Conservation (phyloP, 2,329 filamentous ascomycete genomes). For the Nannizziopsis barbatae region DNA sequence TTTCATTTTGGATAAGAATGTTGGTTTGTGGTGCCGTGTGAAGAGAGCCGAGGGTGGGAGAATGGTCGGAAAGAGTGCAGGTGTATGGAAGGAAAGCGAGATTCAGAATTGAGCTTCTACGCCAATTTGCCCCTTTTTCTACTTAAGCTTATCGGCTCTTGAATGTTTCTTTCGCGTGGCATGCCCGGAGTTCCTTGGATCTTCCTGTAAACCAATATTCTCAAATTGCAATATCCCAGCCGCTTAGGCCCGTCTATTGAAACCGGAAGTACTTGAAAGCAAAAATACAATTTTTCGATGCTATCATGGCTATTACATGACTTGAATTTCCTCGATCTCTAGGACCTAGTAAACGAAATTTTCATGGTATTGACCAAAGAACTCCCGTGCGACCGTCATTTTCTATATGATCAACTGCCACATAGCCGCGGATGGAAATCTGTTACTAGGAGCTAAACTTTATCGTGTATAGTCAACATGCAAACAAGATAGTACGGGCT, state of each 20-base stretch:
- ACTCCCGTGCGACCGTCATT: too few species aligned
- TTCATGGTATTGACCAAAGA: too few species aligned
- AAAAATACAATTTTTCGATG: too few species aligned
- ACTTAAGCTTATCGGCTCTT: neutral
- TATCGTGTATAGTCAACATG: neutral
- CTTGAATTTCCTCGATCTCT: neutral
- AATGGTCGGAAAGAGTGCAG: conserved; percentile 43
- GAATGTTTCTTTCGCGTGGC: neutral
- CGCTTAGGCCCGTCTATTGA: too few species aligned
- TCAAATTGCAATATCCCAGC: neutral
- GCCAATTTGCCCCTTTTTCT: neutral
- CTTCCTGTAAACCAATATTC: neutral
- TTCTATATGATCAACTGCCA: too few species aligned
- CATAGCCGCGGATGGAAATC: too few species aligned
- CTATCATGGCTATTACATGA: too few species aligned
- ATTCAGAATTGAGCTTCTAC: conserved; percentile 46
- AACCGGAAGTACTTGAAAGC: too few species aligned
- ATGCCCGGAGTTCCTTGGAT: neutral
- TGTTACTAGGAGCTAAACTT: too few species aligned
- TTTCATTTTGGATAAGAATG: conserved; percentile 81
- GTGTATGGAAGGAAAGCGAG: conserved; percentile 58
- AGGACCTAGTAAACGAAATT: too few species aligned
- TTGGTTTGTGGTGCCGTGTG: conserved; percentile 82
- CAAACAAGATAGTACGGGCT: neutral
- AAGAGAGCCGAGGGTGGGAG: conserved; percentile 74